A percentile compares a stretch with the other conserved stretches of the same genome.
Evolutionary conservation across 768 basidiomycete genomes (phyloP).

Genomic region (Tephrocybe sp.): DNA sequence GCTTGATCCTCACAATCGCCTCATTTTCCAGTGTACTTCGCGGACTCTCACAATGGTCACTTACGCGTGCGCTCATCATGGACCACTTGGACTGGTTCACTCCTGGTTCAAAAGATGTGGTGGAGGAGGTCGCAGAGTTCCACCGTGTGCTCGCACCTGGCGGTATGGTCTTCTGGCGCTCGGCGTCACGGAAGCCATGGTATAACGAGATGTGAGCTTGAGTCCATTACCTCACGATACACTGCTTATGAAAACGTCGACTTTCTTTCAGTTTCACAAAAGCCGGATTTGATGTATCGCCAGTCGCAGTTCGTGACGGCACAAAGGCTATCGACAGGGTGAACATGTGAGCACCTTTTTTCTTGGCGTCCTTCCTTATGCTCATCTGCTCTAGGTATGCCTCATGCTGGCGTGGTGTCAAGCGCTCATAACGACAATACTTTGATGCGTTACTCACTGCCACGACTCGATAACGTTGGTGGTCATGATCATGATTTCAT

Average conservation of each 20-base stretch:
- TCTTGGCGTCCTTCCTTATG: neutral
- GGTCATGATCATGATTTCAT: slow-evolving; percentile 38
- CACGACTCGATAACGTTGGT: neutral
- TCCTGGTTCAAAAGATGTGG: slow-evolving; percentile 44
- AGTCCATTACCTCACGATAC: neutral
- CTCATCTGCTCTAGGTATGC: slow-evolving; percentile 28
- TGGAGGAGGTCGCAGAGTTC: slow-evolving; percentile 57
- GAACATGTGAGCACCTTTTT: slow-evolving; percentile 53
- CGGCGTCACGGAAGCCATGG: slow-evolving; percentile 65
- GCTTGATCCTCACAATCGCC: neutral
- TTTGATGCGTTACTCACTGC: neutral
- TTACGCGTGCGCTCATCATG: slow-evolving; percentile 71
- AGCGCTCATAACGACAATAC: slow-evolving; percentile 14
- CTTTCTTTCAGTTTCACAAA: slow-evolving; percentile 44
- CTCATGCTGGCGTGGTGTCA: slow-evolving; percentile 34
- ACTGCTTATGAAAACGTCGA: neutral
- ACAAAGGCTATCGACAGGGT: slow-evolving; percentile 60
- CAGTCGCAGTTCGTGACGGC: slow-evolving; percentile 54
- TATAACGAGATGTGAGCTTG: slow-evolving; percentile 47
- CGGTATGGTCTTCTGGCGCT: slow-evolving; percentile 68
- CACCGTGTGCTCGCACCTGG: slow-evolving; percentile 55
- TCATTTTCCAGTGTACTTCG: slow-evolving; percentile 28
- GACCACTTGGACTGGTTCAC: slow-evolving; percentile 67
- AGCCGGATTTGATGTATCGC: slow-evolving; percentile 52
- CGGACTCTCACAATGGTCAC: slow-evolving; percentile 34